phyloP scores from a whole-genome alignment of 768 basidiomycete species.

The Lentinula sp. region DNA sequence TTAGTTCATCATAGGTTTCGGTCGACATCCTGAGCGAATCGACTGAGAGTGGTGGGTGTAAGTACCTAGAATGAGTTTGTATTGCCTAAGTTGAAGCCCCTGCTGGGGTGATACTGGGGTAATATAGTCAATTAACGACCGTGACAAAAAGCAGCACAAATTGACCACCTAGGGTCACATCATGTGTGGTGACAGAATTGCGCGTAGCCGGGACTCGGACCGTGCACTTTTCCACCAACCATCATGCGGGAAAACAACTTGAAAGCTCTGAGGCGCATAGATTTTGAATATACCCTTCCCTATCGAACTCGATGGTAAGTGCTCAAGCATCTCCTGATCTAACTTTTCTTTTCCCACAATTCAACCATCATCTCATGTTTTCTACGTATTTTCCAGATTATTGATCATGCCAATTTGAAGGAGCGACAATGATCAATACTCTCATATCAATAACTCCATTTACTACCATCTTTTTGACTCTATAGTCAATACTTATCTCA shows the following conservation, averaged over 20 bases:
- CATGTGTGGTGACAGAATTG: background rate
- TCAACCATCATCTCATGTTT: background rate
- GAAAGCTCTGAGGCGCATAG: conserved; percentile 16
- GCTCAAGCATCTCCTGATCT: conserved; percentile 2
- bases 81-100: background rate
- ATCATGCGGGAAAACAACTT: background rate
- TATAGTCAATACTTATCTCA: conserved; percentile 74
- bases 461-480: conserved; percentile 84
- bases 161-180: background rate
- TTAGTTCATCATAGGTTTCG: background rate
- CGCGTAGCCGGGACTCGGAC: background rate
- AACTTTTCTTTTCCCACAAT: background rate
- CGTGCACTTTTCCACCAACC: background rate
- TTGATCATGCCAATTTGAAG: conserved; percentile 27
- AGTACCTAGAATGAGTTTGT: background rate
- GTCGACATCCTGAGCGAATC: background rate
- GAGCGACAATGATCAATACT: conserved; percentile 86
- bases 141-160: too few relatives aligned
- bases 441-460: conserved; percentile 74
- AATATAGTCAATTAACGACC: too few relatives aligned
- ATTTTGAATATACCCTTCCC: conserved; percentile 54
- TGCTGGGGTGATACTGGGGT: background rate
- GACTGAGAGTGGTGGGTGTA: too few relatives aligned
- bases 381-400: background rate
- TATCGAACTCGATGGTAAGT: conserved; percentile 70